Conservation (phyloP, 352 stramenopile species). For the Globisporangium solare region DNA sequence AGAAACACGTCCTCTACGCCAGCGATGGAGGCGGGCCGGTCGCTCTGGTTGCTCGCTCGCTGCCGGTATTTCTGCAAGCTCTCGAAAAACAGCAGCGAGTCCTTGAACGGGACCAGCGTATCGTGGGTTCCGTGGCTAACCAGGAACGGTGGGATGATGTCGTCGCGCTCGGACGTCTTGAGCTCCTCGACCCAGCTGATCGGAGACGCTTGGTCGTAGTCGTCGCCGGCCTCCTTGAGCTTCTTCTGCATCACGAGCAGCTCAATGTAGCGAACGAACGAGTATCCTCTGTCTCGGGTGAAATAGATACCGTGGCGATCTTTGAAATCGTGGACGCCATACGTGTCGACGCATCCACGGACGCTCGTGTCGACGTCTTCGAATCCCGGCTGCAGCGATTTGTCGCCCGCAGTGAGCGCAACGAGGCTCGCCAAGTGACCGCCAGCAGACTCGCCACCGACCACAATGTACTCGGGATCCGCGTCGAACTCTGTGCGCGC, state of each 20-base stretch:
- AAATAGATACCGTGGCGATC: slow-evolving; percentile 52
- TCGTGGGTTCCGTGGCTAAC: slow-evolving; percentile 55
- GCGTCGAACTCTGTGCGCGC: slow-evolving; percentile 27
- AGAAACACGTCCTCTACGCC: slow-evolving; percentile 54
- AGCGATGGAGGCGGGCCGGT: slow-evolving; percentile 14
- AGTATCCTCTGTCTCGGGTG: slow-evolving; percentile 33
- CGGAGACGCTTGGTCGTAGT: slow-evolving; percentile 48
- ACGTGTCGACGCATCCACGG: slow-evolving; percentile 48
- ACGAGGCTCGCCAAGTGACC: slow-evolving; percentile 51
- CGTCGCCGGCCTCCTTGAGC: slow-evolving; percentile 33
- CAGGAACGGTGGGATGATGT: slow-evolving; percentile 50
- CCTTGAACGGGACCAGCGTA: slow-evolving; percentile 48
- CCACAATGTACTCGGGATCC: slow-evolving; percentile 51
- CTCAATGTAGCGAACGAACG: slow-evolving; percentile 43
- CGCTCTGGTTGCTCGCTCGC: slow-evolving; percentile 12
- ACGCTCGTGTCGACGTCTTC: slow-evolving; percentile 63
- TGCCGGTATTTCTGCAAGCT: slow-evolving; percentile 37
- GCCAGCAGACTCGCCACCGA: slow-evolving; percentile 56
- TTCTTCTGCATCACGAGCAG: slow-evolving; percentile 62
- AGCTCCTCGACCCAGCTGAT: slow-evolving; percentile 39
- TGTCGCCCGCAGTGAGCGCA: slow-evolving; percentile 40
- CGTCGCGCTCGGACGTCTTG: slow-evolving; percentile 11
- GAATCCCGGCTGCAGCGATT: slow-evolving; percentile 48
- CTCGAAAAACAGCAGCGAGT: slow-evolving; percentile 56
- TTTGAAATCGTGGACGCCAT: slow-evolving; percentile 54